Percentiles rank a stretch among this genome's conserved stretches.
These are phyloP conservation scores for Boletales sp. DNA, from an alignment of 768 basidiomycete genomes.

Conservation along the genomic window DNA sequence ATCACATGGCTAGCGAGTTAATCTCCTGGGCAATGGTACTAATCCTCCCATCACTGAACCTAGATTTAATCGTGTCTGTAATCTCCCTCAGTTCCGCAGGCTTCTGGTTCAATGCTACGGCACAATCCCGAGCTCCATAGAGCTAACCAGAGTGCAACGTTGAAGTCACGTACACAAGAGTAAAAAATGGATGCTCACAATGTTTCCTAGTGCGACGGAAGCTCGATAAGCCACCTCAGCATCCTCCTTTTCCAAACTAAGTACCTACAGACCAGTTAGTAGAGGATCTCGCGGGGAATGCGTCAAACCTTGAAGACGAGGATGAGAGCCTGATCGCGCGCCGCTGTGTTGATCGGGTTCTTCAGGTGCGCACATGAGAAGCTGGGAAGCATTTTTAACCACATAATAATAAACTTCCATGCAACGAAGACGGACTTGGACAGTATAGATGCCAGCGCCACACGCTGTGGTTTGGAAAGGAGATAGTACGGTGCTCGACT, in stretches of 20 bases:
- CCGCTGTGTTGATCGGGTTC: slow-evolving; percentile 35
- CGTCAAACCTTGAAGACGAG: slow-evolving; percentile 45
- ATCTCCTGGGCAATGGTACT: slow-evolving; percentile 50
- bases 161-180: not conserved
- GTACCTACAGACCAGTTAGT: slow-evolving; percentile 17
- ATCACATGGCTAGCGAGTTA: slow-evolving; percentile 30
- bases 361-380: slow-evolving; percentile 58
- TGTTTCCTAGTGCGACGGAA: slow-evolving; percentile 70
- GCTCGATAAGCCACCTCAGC: slow-evolving; percentile 70
- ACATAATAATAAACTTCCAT: not conserved
- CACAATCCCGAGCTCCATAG: slow-evolving; percentile 41
- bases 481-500: slow-evolving; percentile 46
- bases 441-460: slow-evolving; percentile 76
- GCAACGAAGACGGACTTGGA: slow-evolving; percentile 69
- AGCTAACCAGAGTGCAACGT: slow-evolving; percentile 36
- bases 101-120: slow-evolving; percentile 29
- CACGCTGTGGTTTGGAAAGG: slow-evolving; percentile 66
- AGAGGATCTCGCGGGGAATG: not conserved
- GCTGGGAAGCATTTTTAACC: slow-evolving; percentile 34
- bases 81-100: slow-evolving; percentile 39
- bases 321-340: slow-evolving; percentile 41
- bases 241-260: slow-evolving; percentile 48
- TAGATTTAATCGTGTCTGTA: slow-evolving; percentile 37
- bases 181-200: slow-evolving; percentile 40
- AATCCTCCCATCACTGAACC: slow-evolving; percentile 61